Percentiles rank a stretch among this genome's conserved stretches.
These are phyloP conservation scores for Flaveria ramosissima DNA, from an alignment of 129 eudicot species.

Conservation along the genomic window DNA sequence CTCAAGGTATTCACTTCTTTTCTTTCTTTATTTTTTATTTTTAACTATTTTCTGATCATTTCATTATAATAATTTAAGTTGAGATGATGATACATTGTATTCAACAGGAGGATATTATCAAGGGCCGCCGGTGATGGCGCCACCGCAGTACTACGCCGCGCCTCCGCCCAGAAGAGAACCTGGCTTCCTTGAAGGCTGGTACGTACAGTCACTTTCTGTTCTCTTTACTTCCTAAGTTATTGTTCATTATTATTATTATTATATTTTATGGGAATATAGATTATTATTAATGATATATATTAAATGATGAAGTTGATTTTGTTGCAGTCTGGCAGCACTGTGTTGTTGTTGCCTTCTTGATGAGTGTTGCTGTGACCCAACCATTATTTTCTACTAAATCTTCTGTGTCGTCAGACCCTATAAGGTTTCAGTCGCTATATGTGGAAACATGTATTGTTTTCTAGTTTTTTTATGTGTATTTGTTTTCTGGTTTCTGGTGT, in stretches of 20 bases:
- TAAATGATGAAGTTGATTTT: neutral
- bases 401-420: neutral
- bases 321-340: slow-evolving; percentile 79
- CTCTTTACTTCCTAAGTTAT: neutral
- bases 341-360: slow-evolving; percentile 86
- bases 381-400: slow-evolving; percentile 54
- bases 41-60: neutral
- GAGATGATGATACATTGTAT: too few species aligned
- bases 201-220: neutral
- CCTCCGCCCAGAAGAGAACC: slow-evolving; percentile 79
- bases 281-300: neutral
- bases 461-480: slow-evolving; percentile 5
- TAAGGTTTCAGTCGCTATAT: neutral
- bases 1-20: slow-evolving; percentile 49
- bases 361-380: slow-evolving; percentile 92
- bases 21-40: too few species aligned
- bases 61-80: neutral
- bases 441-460: neutral
- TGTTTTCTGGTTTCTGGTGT: slow-evolving; percentile 1
- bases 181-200: slow-evolving; percentile 94
- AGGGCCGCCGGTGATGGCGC: slow-evolving; percentile 98
- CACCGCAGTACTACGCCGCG: slow-evolving; percentile 70
- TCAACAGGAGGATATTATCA: slow-evolving; percentile 62
- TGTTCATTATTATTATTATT: neutral
- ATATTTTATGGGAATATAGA: too few species aligned